phyloP scores from a whole-genome alignment of 148 eudicot genomes.

The Rhododendron mucronatum region DNA sequence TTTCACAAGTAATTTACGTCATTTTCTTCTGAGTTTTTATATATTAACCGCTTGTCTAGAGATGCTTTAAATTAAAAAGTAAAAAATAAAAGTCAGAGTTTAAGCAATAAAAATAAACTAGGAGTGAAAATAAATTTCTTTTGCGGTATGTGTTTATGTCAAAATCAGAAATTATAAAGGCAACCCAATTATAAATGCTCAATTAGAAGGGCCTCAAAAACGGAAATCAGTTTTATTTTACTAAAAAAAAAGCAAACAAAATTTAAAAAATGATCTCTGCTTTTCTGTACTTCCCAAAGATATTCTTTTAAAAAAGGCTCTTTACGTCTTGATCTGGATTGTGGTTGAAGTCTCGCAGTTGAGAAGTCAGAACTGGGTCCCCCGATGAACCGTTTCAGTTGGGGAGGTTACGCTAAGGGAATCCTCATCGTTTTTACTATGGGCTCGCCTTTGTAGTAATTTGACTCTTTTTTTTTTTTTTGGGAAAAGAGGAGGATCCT shows the following conservation, averaged over 20 bases:
- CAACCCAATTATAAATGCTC: background rate
- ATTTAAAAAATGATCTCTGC: background rate
- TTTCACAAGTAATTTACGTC: too few relatives aligned
- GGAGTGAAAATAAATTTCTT: background rate
- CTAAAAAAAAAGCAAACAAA: too few relatives aligned
- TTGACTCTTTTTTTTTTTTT: background rate
- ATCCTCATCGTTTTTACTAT: background rate
- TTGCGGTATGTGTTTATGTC: background rate
- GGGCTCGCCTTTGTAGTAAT: background rate
- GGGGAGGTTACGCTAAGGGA: background rate
- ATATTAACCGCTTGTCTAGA: too few relatives aligned
- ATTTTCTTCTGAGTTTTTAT: too few relatives aligned
- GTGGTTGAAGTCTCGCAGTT: background rate
- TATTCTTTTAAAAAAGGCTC: background rate
- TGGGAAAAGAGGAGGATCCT: too few relatives aligned
- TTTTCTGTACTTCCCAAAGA: background rate
- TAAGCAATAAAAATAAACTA: too few relatives aligned
- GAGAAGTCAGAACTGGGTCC: slow-evolving; percentile 11
- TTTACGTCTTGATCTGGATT: background rate
- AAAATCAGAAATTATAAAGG: too few relatives aligned
- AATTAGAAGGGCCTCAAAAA: background rate
- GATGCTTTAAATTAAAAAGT: too few relatives aligned
- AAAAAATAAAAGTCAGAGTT: too few relatives aligned
- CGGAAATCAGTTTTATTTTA: background rate
- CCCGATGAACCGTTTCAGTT: slow-evolving; percentile 13